Conservation (phyloP, 306 rosid genomes). For the Cajanus cajan region DNA sequence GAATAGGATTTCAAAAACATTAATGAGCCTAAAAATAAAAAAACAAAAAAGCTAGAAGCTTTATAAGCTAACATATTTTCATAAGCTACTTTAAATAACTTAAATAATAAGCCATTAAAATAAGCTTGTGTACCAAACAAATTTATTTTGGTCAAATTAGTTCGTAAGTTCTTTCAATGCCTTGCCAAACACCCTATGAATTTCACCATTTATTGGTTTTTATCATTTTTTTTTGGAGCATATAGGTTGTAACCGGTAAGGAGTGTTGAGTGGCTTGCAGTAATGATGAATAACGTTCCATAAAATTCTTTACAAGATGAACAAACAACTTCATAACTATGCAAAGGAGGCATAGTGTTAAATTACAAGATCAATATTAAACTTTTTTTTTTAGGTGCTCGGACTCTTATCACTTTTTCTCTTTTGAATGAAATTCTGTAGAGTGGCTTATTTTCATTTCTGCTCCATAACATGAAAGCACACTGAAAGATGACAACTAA, state of each 20-base stretch:
- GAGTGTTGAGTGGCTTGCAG: background rate
- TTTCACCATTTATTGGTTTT: background rate
- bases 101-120: too few species aligned
- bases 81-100: too few species aligned
- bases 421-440: background rate
- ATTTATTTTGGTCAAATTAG: too few species aligned
- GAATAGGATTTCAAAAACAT: too few species aligned
- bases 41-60: too few species aligned
- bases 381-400: background rate
- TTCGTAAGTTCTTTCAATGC: too few species aligned
- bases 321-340: background rate
- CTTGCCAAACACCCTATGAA: too few species aligned
- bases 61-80: too few species aligned
- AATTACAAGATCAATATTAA: background rate
- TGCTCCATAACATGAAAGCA: background rate
- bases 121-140: too few species aligned
- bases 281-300: background rate
- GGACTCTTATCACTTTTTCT: background rate
- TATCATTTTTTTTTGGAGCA: background rate
- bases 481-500: background rate
- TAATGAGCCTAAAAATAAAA: too few species aligned
- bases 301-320: background rate
- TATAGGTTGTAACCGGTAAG: background rate
- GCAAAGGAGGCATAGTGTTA: background rate
- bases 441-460: background rate